phyloP scores from a whole-genome alignment of 2,329 filamentous ascomycete species.

The Incumbomyces delicatus region DNA sequence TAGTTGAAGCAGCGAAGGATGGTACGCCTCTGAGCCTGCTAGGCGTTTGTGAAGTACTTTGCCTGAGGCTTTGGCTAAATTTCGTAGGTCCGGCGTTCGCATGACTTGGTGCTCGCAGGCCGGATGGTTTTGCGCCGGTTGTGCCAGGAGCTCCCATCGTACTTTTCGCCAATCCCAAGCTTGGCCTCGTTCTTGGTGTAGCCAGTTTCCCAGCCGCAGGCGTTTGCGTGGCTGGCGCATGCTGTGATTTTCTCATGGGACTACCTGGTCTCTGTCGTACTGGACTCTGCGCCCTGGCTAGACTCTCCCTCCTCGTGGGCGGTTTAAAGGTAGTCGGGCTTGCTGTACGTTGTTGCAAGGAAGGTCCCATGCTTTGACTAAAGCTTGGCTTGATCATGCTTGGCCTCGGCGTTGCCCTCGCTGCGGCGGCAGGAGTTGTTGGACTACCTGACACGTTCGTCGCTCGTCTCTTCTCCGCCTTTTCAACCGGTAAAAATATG shows the following conservation, averaged over 20 bases:
- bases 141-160: constrained; percentile 51
- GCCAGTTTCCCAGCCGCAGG: constrained; percentile 11
- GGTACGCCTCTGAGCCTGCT: constrained; percentile 2
- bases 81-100: constrained; percentile 52
- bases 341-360: constrained; percentile 38
- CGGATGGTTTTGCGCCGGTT: constrained; percentile 55
- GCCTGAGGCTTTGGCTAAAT: constrained; percentile 26
- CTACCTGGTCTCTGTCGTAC: constrained; percentile 85
- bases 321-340: constrained; percentile 61
- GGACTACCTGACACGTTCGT: constrained; percentile 35
- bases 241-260: constrained; percentile 60
- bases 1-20: constrained; percentile 6
- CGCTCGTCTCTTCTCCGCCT: constrained; percentile 53
- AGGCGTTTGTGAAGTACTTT: constrained; percentile 13
- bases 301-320: constrained; percentile 35
- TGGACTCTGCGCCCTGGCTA: constrained; percentile 39
- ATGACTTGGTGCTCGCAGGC: constrained; percentile 35
- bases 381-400: constrained; percentile 65
- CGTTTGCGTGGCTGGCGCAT: constrained; percentile 40
- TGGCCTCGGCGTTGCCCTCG: constrained; percentile 43
- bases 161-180: constrained; percentile 28
- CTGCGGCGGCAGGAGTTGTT: constrained; percentile 42
- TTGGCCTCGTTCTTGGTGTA: constrained; percentile 18
- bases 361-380: constrained; percentile 76
- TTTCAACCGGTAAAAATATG: constrained; percentile 83